Conservation (phyloP, 148 eudicot species). For the Cornus florida region DNA sequence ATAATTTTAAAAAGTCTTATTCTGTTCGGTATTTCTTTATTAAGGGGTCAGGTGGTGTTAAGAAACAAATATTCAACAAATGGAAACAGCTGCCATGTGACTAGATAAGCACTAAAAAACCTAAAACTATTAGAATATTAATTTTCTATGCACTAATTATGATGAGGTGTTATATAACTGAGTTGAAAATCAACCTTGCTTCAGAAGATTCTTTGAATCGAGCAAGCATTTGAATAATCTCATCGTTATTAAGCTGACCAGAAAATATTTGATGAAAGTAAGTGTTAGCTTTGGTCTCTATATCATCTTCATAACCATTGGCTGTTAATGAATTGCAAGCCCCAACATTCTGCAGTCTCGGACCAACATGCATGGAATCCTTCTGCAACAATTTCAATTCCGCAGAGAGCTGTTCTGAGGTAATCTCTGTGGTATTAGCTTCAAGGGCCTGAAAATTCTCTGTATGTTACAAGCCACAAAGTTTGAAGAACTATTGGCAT, state of each 20-base stretch:
- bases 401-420: constrained; percentile 2
- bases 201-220: background rate
- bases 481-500: background rate
- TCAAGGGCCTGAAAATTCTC: constrained; percentile 10
- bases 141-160: background rate
- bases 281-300: constrained; percentile 3
- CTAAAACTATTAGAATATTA: background rate
- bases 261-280: background rate
- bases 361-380: background rate
- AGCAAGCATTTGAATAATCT: constrained; percentile 9
- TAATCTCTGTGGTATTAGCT: constrained; percentile 3
- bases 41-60: background rate
- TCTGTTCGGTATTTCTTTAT: background rate
- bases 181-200: constrained; percentile 3
- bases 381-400: constrained; percentile 3
- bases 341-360: constrained; percentile 3
- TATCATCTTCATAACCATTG: background rate
- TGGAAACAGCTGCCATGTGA: background rate
- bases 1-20: no score
- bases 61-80: background rate
- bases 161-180: background rate
- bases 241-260: constrained; percentile 1
- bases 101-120: background rate
- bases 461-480: background rate
- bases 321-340: background rate